Evolutionary conservation across 768 basidiomycete genomes (phyloP), one percentile per base, ranked within the genome.

Genomic region (Kwoniella bestiolae): DNA sequence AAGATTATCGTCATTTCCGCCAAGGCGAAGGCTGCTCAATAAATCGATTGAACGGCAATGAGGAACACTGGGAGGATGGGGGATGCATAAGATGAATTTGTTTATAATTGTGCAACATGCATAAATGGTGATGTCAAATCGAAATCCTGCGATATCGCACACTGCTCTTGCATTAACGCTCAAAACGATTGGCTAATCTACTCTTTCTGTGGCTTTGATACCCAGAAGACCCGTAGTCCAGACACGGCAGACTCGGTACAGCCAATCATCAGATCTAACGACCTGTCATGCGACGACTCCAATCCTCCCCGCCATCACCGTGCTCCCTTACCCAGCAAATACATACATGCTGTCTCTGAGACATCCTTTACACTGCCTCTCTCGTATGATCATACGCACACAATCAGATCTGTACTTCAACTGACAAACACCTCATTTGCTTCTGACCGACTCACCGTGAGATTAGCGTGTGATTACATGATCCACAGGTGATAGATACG

Each of bases 1-100:
- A 63, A 63, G 46, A 49, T 63, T 51, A 57, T 63, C 46, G 62
- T 56, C 31, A 56, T 63, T 50, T 46, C 53, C 11, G 31, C 46
- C 8, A 49, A 60, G n/a, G 29, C 58, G n/a, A 60, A 60, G 35
- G 45, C 52, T 18, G 52, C 52, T 34, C 29, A 55, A 18, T 32
- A 55, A 35, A 21, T 18, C 0, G 46, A 47, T 3, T 9, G 11
- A 7, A 0, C 16, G 25, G n/a, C 11, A 21, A n/a, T 47, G 1
- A 9, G 11, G 46, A 18, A 47, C 18, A 47, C 25, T 0, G 1
- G 6, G 12, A 47, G 18, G n/a, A 47, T 21, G 11, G 25, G 46
- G 25, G 25, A 47, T 41, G 38, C 38, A 41, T 1, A 16, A 41
- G 38, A 41, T n/a, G n/a, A n/a, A n/a, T n/a, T n/a, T n/a, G n/a